These are phyloP conservation scores for Kondoa subrosea DNA, from an alignment of 768 basidiomycete genomes.

Conservation along the genomic window DNA sequence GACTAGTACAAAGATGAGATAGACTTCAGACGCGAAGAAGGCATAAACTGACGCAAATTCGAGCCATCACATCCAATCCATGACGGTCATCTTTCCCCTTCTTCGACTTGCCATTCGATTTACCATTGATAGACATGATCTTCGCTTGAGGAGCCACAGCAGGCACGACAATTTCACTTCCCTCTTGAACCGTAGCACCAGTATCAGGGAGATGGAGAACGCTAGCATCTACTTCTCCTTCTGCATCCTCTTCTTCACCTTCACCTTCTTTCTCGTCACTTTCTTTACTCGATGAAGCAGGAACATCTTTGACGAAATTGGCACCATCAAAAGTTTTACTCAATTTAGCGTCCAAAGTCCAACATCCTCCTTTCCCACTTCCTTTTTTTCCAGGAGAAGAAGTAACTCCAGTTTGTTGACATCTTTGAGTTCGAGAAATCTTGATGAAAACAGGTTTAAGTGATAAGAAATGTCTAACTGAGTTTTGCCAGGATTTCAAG, in stretches of 20 bases:
- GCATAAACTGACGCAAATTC: neutral
- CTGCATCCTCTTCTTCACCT: neutral
- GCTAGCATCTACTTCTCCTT: too few species aligned
- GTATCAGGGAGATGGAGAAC: too few species aligned
- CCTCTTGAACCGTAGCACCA: too few species aligned
- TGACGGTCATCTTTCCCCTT: neutral
- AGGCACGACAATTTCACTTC: too few species aligned
- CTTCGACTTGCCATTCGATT: neutral
- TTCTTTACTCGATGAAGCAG: neutral
- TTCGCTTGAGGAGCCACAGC: too few species aligned
- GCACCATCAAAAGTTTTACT: neutral
- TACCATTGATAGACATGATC: too few species aligned
- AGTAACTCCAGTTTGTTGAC: neutral
- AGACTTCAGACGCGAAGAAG: too few species aligned
- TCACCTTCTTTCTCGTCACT: neutral
- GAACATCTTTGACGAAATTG: slow-evolving; percentile 1
- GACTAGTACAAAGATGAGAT: too few species aligned
- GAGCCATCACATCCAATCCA: neutral
- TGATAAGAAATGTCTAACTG: neutral
- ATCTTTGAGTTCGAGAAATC: neutral
- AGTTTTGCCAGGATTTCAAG: slow-evolving; percentile 6
- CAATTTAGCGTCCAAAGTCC: neutral
- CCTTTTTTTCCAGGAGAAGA: neutral
- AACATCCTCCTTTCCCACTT: neutral
- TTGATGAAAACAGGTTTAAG: slow-evolving; percentile 6